Evolutionary conservation across 2,329 filamentous ascomycete species (phyloP), one percentile per base, ranked within the genome.

Genomic region (Fusarium mundagurra): DNA sequence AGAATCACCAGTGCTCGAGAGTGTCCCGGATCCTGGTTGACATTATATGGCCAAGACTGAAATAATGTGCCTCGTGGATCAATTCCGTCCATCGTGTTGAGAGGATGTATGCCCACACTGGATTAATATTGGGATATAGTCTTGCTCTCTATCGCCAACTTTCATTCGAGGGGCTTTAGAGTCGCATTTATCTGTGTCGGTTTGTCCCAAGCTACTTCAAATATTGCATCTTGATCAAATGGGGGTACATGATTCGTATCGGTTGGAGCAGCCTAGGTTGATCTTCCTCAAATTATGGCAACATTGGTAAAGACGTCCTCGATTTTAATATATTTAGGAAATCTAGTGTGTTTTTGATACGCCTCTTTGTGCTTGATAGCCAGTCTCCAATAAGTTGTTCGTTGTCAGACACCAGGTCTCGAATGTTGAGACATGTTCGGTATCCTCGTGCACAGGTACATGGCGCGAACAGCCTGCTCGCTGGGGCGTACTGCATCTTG

Each of bases 1-100:
- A 14, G 11, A 13, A 34, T 8, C 4, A 11, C 1, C 39, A 36
- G 14, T 36, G 20, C 8, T 27, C 12, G 7, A 22, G 20, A 2
- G 7, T 18, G 12, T n/a, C 17, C 6, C 8, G 9, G 20, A n/a
- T 2, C 10, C n/a, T 34, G 2, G 5, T n/a, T 36, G 16, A 18
- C 7, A 11, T 10, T 20, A 12, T 10, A n/a, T 55, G 18, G 13
- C 20, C n/a, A 20, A 50, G 10, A 11, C 20, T 36, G 18, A 36
- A 14, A n/a, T 36, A 34, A 3, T 48, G 29, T 36, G 11, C n/a
- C 27, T n/a, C 53, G 4, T 33, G 8, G 11, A 24, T 57, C 17
- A 24, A 57, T 20, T 43, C 16, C 11, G 27, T 18, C 9, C 18
- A 50, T 29, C 4, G n/a, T 27, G 18, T 12, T 48, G n/a, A 48